These are phyloP conservation scores for Skeletonema costatum DNA, from an alignment of 108 stramenopile species.

Conservation along the genomic window DNA sequence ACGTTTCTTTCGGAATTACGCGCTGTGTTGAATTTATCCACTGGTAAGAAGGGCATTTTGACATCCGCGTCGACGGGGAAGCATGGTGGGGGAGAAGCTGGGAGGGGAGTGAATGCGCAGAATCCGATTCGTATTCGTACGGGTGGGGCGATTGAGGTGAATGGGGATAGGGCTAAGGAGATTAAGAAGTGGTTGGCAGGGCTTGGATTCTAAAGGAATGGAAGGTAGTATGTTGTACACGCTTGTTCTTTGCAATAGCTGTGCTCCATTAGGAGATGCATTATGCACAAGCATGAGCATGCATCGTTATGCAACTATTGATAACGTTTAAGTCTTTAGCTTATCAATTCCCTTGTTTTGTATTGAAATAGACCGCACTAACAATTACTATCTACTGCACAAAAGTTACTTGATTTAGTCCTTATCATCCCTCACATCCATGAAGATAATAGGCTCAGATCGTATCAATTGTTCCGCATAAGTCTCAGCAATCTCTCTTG, in stretches of 20 bases:
- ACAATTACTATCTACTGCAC: too few species aligned
- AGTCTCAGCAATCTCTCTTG: slow-evolving; percentile 78
- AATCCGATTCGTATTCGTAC: slow-evolving; percentile 75
- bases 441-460: slow-evolving; percentile 89
- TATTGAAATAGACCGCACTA: neutral
- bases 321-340: neutral
- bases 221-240: neutral
- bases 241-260: neutral
- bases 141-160: slow-evolving; percentile 85
- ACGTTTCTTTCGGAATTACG: slow-evolving; percentile 74
- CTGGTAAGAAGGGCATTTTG: slow-evolving; percentile 36
- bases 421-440: slow-evolving; percentile 76
- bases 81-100: slow-evolving; percentile 48
- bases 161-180: slow-evolving; percentile 72
- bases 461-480: slow-evolving; percentile 86
- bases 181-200: slow-evolving; percentile 83
- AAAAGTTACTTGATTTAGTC: slow-evolving; percentile 22
- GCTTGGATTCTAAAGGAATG: slow-evolving; percentile 73
- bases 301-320: neutral
- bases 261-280: neutral
- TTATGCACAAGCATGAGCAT: neutral
- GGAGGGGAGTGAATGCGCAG: slow-evolving; percentile 39
- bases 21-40: slow-evolving; percentile 59
- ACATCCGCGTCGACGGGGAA: slow-evolving; percentile 27
- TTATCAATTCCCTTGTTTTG: neutral